These are phyloP conservation scores for Priceomyces haplophilus DNA, from an alignment of 805 yeast species.

Conservation along the genomic window DNA sequence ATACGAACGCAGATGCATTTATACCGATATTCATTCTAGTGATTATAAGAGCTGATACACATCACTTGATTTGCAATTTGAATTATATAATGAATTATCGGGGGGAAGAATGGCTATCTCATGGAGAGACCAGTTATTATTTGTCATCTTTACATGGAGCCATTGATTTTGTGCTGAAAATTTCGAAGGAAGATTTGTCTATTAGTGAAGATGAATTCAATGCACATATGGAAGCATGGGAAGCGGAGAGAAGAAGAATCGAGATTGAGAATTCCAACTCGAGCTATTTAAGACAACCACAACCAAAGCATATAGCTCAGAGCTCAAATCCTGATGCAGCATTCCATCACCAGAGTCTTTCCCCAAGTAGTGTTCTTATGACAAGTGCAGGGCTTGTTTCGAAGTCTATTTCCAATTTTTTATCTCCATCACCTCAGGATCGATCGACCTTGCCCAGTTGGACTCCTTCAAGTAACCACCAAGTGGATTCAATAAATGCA, in stretches of 20 bases:
- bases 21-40: slow-evolving; percentile 85
- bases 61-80: slow-evolving; percentile 69
- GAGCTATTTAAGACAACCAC: slow-evolving; percentile 8
- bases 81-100: slow-evolving; percentile 84
- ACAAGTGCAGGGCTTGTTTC: slow-evolving; percentile 51
- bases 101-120: slow-evolving; percentile 61
- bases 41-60: slow-evolving; percentile 64
- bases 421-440: slow-evolving; percentile 36
- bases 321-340: not conserved
- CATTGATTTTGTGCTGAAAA: slow-evolving; percentile 66
- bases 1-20: slow-evolving; percentile 86
- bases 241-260: slow-evolving; percentile 29
- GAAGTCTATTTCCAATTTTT: slow-evolving; percentile 44
- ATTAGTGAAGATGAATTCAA: slow-evolving; percentile 58
- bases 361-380: slow-evolving; percentile 38
- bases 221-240: slow-evolving; percentile 52
- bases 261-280: not conserved
- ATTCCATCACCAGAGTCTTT: slow-evolving; percentile 14
- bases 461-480: not conserved
- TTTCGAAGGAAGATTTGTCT: slow-evolving; percentile 57
- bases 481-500: slow-evolving; percentile 3
- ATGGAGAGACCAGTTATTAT: slow-evolving; percentile 90
- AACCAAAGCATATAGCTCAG: slow-evolving; percentile 15
- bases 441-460: slow-evolving; percentile 13
- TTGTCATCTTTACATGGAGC: slow-evolving; percentile 90